Base-by-base conservation (phyloP, 495 filamentous ascomycete species). In the Neurospora discreta region DNA sequence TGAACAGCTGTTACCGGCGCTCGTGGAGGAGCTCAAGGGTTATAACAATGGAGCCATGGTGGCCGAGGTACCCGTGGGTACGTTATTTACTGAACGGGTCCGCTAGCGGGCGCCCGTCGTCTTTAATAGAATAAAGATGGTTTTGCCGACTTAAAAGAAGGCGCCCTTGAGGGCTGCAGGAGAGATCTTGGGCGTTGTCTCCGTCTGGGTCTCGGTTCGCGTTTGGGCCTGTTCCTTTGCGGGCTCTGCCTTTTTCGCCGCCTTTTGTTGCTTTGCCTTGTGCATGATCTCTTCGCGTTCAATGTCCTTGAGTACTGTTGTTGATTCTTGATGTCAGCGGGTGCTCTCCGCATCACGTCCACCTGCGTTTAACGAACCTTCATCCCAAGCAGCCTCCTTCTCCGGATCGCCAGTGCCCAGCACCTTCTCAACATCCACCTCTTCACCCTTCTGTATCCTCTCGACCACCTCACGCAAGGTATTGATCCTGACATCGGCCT, bases 341-440 rank as follows among this genome's bases (percentile, higher is more conserved):
- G 72, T 68, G 41, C 41, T 20, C 69, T 67, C 9, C 41, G 42
- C 39, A 68, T 68, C 13, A 5, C 18, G 44, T 36, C 68, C 65
- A 71, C 23, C 13, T 40, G 70, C 18, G 15, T 20, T 41, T 16
- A 15, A 68, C 82, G 81, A 68, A 93, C 92, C 89, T 76, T 96
- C 90, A 80, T 95, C 91, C 95, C 96, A 99, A 77, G 92, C 91
- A 76, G 85, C 82, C 79, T 98, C 95, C 80, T 88, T 87, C 74
- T 86, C 85, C 39, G 85, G 81, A 80, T 94, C 89, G 1, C 94
- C 93, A 1, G 92, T 92, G 9, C 95, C 95, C 71, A 99, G 77
- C 70, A 90, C 81, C 75, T 86, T 89, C 77, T 94, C 93, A 9
- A 98, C 93, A 81, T 98, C 94, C 13, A 98, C 93, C 26, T 93